Percentiles rank a stretch among this genome's conserved stretches.
These are phyloP conservation scores for Scutellaria minor DNA, from an alignment of 257 asterid species.

Conservation along the genomic window DNA sequence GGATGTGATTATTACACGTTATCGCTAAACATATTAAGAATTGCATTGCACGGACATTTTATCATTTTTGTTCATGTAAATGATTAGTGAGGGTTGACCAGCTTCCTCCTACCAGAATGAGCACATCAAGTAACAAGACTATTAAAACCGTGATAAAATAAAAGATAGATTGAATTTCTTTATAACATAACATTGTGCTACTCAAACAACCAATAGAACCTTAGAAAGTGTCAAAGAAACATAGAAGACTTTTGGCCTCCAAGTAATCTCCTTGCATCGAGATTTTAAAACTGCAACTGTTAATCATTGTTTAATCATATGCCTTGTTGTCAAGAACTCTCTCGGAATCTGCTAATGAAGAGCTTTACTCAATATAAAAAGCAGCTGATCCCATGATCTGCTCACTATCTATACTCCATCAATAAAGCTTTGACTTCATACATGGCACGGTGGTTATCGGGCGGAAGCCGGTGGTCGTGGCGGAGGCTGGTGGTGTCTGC, in stretches of 20 bases:
- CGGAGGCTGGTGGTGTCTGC: constrained; percentile 40
- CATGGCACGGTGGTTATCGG: constrained; percentile 42
- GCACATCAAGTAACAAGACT: too few species aligned
- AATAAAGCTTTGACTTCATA: background rate
- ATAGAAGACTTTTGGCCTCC: constrained; percentile 28
- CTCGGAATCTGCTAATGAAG: constrained; percentile 23
- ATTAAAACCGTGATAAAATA: too few species aligned
- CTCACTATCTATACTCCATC: background rate
- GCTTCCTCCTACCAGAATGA: too few species aligned
- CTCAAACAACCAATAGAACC: background rate
- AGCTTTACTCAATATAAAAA: too few species aligned
- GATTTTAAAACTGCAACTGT: constrained; percentile 30
- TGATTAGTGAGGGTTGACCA: too few species aligned
- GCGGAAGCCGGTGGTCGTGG: constrained; percentile 41
- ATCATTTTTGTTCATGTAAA: too few species aligned
- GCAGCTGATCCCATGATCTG: background rate
- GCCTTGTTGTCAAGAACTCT: constrained; percentile 28
- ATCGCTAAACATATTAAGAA: too few species aligned
- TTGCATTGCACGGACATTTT: too few species aligned
- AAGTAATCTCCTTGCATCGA: constrained; percentile 32
- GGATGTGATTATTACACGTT: too few species aligned
- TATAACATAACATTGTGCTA: background rate
- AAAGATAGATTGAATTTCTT: too few species aligned
- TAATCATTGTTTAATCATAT: constrained; percentile 29
- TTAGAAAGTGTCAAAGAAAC: background rate